Percentiles rank a stretch among this genome's conserved stretches.
Evolutionary conservation across 257 asterid genomes (phyloP).

Genomic region (Primulina huaijiensis): DNA sequence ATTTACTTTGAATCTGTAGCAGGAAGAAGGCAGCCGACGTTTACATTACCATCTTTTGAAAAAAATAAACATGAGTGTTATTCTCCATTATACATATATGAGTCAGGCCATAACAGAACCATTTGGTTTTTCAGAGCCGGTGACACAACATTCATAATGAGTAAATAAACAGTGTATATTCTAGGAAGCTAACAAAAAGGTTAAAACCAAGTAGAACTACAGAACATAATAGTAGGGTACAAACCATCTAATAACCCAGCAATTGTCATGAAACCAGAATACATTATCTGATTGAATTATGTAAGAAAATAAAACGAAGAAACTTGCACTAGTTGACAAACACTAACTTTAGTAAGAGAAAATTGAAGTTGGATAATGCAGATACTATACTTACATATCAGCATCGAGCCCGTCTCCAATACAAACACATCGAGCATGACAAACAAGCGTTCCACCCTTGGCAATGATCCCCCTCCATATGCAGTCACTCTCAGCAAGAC

Average conservation of each 20-base stretch:
- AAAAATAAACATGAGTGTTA: not conserved
- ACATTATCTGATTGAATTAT: conserved; percentile 8
- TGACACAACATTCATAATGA: not conserved
- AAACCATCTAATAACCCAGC: not conserved
- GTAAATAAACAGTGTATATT: conserved; percentile 5
- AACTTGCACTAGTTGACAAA: conserved; percentile 17
- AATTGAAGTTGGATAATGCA: conserved; percentile 9
- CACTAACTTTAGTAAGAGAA: conserved; percentile 17
- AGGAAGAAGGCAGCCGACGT: not conserved
- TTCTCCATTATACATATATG: not conserved
- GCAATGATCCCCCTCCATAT: conserved; percentile 93
- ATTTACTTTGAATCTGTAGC: not conserved
- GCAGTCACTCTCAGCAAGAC: conserved; percentile 48
- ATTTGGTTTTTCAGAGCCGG: not conserved
- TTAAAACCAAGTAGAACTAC: no score
- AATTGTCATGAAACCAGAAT: not conserved
- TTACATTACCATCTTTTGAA: no score
- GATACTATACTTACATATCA: conserved; percentile 66
- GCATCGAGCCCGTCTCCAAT: conserved; percentile 57
- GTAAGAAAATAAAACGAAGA: conserved; percentile 16
- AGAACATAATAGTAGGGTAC: no score
- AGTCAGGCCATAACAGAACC: not conserved
- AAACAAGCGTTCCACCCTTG: conserved; percentile 90
- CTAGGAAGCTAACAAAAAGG: conserved; percentile 4
- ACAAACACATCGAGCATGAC: conserved; percentile 94